These are phyloP conservation scores for Penicillium cataractarum DNA, from an alignment of 495 filamentous ascomycete species.

Conservation along the genomic window DNA sequence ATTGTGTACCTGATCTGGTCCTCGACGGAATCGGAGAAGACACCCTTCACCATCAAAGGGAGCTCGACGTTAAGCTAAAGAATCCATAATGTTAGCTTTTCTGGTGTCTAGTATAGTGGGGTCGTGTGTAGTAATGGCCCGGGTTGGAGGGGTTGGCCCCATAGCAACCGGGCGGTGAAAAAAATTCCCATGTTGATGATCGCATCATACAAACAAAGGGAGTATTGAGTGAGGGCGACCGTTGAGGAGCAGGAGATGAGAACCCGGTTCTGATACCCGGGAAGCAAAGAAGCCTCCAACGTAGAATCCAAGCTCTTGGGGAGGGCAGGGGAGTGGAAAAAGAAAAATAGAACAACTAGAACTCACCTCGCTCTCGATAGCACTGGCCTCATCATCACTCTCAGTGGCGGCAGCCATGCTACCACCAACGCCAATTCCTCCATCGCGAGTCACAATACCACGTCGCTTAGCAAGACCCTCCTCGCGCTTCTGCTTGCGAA, in stretches of 20 bases:
- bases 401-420: constrained; percentile 85
- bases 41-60: constrained; percentile 95
- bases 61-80: constrained; percentile 92
- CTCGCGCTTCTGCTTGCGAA: constrained; percentile 95
- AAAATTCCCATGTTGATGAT: constrained; percentile 40
- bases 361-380: constrained; percentile 95
- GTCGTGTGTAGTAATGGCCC: constrained; percentile 24
- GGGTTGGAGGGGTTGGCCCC: constrained; percentile 34
- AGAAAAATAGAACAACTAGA: constrained; percentile 18
- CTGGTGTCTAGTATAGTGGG: constrained; percentile 15
- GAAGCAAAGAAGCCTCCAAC: neutral
- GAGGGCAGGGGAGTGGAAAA: constrained; percentile 14
- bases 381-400: constrained; percentile 94
- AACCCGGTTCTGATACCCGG: neutral
- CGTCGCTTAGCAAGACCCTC: constrained; percentile 98
- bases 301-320: neutral
- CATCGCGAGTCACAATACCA: constrained; percentile 82
- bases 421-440: constrained; percentile 75
- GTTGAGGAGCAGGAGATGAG: constrained; percentile 3
- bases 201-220: constrained; percentile 35
- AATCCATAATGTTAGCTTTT: constrained; percentile 44
- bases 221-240: constrained; percentile 8
- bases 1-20: constrained; percentile 76
- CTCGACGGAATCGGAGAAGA: constrained; percentile 98
- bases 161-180: constrained; percentile 49